Percentiles rank a stretch among this genome's conserved stretches.
Conservation (phyloP, 2,329 filamentous ascomycete species). For the Ciborinia camelliae region DNA sequence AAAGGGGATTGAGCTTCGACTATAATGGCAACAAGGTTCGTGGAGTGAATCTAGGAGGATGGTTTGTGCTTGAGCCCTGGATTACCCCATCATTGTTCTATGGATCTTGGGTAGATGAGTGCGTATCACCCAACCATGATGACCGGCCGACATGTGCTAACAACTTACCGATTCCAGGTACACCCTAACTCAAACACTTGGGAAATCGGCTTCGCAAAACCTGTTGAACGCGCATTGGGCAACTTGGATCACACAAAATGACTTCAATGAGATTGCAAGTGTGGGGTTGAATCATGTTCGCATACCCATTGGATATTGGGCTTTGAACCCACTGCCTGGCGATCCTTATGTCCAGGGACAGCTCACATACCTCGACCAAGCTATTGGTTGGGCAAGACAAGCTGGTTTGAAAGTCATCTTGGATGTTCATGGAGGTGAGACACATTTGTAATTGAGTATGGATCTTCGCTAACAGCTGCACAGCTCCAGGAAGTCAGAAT, state of each 20-base stretch:
- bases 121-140: constrained; percentile 30
- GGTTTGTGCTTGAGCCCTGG: constrained; percentile 43
- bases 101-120: constrained; percentile 35
- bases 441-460: not conserved
- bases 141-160: not conserved
- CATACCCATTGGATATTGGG: constrained; percentile 67
- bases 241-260: constrained; percentile 47
- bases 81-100: constrained; percentile 55
- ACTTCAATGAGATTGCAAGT: constrained; percentile 43
- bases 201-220: constrained; percentile 43
- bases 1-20: constrained; percentile 44
- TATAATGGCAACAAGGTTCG: constrained; percentile 55
- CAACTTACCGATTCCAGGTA: constrained; percentile 23
- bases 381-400: constrained; percentile 55
- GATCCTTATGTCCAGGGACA: constrained; percentile 63
- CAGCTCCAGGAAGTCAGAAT: constrained; percentile 59
- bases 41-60: constrained; percentile 62
- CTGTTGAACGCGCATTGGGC: constrained; percentile 56
- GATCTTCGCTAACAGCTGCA: constrained; percentile 25
- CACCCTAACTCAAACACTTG: constrained; percentile 44
- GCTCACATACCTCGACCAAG: constrained; percentile 53
- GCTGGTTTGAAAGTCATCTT: constrained; percentile 62
- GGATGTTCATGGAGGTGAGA: constrained; percentile 62
- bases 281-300: constrained; percentile 59
- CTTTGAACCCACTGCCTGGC: constrained; percentile 48